Percentiles rank a stretch among this genome's conserved stretches.
Evolutionary conservation across 495 filamentous ascomycete species (phyloP).

Genomic region (Neurospora discreta): DNA sequence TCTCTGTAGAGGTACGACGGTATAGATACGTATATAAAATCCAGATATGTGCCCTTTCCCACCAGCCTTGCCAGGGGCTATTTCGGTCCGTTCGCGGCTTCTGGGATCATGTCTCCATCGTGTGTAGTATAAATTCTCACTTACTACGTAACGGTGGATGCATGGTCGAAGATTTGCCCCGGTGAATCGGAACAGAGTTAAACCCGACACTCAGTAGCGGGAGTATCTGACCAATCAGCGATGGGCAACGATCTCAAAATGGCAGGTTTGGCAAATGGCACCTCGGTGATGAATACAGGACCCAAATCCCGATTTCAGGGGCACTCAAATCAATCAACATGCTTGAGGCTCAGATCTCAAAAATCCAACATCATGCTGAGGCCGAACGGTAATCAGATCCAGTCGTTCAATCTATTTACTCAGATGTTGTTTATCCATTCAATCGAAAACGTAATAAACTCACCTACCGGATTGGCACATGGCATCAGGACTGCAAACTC

Average conservation of each 20-base stretch:
- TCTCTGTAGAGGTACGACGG: background rate
- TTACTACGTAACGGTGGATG: background rate
- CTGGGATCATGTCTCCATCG: background rate
- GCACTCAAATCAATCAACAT: background rate
- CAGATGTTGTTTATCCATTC: background rate
- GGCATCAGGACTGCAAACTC: background rate
- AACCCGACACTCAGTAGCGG: background rate
- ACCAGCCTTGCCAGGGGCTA: background rate
- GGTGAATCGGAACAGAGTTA: background rate
- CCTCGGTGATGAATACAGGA: background rate
- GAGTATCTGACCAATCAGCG: background rate
- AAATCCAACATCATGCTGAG: background rate
- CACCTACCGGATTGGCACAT: background rate
- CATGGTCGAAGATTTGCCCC: background rate
- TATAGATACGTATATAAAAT: background rate
- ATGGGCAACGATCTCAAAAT: background rate
- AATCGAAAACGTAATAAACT: background rate
- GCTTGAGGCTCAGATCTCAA: background rate
- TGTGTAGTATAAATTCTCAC: background rate
- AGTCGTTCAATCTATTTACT: background rate
- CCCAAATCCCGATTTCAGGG: background rate
- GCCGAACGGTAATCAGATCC: background rate
- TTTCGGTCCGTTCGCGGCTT: background rate
- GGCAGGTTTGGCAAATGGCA: background rate
- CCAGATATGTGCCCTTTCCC: background rate